phyloP scores from a whole-genome alignment of 768 basidiomycete genomes.

The Termitomyces titanicus region DNA sequence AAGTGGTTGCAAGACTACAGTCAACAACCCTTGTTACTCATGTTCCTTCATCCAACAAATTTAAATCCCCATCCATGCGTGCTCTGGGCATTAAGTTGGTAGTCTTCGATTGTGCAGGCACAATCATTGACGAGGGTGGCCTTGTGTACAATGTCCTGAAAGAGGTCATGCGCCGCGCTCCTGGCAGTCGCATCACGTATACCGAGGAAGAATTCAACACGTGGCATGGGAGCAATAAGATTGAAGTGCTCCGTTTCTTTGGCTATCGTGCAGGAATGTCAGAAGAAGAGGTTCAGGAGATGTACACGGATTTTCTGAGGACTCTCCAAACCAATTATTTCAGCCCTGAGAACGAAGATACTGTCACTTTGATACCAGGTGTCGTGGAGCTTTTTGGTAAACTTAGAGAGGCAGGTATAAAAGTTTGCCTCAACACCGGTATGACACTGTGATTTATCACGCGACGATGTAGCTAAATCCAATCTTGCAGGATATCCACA shows the following conservation, averaged over 20 bases:
- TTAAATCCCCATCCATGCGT: constrained; percentile 6
- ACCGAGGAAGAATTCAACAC: constrained; percentile 7
- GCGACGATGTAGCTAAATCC: background rate
- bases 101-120: constrained; percentile 13
- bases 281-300: constrained; percentile 7
- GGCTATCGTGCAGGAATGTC: constrained; percentile 8
- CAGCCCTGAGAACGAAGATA: constrained; percentile 2
- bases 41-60: background rate
- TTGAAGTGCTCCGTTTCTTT: constrained; percentile 8
- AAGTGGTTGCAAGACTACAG: background rate
- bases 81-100: constrained; percentile 9
- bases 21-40: background rate
- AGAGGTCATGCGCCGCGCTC: constrained; percentile 10
- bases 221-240: constrained; percentile 12
- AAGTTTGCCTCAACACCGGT: constrained; percentile 12
- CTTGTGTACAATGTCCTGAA: constrained; percentile 9
- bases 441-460: background rate
- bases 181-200: constrained; percentile 2
- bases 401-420: constrained; percentile 6
- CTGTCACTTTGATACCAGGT: constrained; percentile 4
- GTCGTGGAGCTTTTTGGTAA: constrained; percentile 1
- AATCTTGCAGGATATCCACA: constrained; percentile 6
- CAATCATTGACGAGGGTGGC: constrained; percentile 9
- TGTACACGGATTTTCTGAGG: constrained; percentile 7
- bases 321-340: constrained; percentile 4